Evolutionary conservation across 768 basidiomycete species (phyloP).

Genomic region (Suillus subluteus): DNA sequence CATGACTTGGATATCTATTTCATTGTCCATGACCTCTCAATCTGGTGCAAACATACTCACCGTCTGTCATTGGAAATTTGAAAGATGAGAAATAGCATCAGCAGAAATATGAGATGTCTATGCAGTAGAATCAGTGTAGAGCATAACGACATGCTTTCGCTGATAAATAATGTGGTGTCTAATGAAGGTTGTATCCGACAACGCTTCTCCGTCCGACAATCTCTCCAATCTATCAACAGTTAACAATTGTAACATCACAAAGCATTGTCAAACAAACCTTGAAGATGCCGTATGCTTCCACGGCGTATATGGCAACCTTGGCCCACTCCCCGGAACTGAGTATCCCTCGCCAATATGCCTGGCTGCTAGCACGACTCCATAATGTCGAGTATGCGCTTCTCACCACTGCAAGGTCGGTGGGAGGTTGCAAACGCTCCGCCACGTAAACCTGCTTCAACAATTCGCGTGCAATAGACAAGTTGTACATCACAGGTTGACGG

Average conservation of each 20-base stretch:
- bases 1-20: conserved; percentile 1
- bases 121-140: conserved; percentile 2
- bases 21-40: neutral
- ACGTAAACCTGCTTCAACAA: conserved; percentile 75
- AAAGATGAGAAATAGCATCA: neutral
- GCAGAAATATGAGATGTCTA: conserved; percentile 1
- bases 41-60: neutral
- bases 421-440: conserved; percentile 65
- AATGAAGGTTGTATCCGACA: conserved; percentile 76
- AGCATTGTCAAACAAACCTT: conserved; percentile 51
- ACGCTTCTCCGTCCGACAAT: conserved; percentile 81
- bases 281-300: conserved; percentile 91
- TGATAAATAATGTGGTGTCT: conserved; percentile 27
- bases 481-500: conserved; percentile 78
- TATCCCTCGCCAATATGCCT: conserved; percentile 63
- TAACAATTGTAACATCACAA: neutral
- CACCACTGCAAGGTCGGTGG: conserved; percentile 56
- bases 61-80: neutral
- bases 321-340: conserved; percentile 66
- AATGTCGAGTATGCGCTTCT: conserved; percentile 64
- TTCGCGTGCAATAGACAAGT: conserved; percentile 76
- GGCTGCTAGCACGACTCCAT: conserved; percentile 61
- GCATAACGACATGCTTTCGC: neutral
- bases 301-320: conserved; percentile 70
- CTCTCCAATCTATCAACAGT: conserved; percentile 70